phyloP scores from a whole-genome alignment of 2,329 filamentous ascomycete genomes.

The Achaetomium macrosporum region DNA sequence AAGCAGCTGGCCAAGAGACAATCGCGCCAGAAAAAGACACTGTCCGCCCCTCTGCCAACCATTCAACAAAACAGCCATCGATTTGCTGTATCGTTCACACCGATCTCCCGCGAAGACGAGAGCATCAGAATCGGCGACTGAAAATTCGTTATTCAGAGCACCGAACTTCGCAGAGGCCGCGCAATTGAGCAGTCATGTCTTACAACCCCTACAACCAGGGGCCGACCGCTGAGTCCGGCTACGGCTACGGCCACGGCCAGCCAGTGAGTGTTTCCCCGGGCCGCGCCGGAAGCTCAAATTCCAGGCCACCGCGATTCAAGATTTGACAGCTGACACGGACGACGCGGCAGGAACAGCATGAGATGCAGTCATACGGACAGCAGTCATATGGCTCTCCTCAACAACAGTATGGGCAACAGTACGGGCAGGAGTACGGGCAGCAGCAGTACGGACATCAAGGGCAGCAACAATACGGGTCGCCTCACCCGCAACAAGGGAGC shows the following conservation, averaged over 20 bases:
- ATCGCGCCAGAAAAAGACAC: slow-evolving; percentile 5
- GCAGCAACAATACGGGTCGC: slow-evolving; percentile 6
- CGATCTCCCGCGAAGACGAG: no score
- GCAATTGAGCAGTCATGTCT: slow-evolving; percentile 39
- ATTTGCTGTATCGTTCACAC: not conserved
- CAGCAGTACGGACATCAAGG: slow-evolving; percentile 15
- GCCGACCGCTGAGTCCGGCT: slow-evolving; percentile 42
- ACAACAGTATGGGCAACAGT: slow-evolving; percentile 15
- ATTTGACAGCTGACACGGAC: slow-evolving; percentile 14
- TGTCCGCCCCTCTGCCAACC: no score
- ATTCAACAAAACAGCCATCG: not conserved
- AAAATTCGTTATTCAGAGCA: not conserved
- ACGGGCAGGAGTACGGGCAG: slow-evolving; percentile 9
- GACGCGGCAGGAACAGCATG: slow-evolving; percentile 41
- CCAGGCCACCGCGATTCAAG: not conserved
- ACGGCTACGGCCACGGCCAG: slow-evolving; percentile 39
- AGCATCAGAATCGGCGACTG: not conserved
- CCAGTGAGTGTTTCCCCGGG: slow-evolving; percentile 36
- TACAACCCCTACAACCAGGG: slow-evolving; percentile 59
- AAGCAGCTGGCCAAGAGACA: slow-evolving; percentile 1
- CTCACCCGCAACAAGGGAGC: slow-evolving; percentile 2
- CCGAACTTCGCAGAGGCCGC: not conserved
- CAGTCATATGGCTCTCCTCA: slow-evolving; percentile 23
- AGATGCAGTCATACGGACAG: slow-evolving; percentile 48
- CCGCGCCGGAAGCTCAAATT: not conserved